A percentile compares a stretch with the other conserved stretches of the same genome.
Evolutionary conservation across 441 rosid species (phyloP).

Genomic region (Capsella rubella): DNA sequence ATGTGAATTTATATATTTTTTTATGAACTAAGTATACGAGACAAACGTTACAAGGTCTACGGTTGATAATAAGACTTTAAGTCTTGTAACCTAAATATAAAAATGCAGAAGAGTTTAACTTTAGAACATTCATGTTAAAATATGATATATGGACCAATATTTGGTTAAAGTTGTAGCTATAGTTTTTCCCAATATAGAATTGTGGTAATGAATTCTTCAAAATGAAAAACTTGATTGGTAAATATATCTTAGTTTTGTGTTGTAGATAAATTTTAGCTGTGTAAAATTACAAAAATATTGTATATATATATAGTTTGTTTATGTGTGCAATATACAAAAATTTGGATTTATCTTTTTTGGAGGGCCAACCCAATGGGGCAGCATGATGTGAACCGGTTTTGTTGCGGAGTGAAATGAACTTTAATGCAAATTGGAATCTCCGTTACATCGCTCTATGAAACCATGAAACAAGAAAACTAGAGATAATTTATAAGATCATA

Average conservation of each 20-base stretch:
- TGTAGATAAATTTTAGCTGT: neutral
- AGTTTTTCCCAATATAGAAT: neutral
- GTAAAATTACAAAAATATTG: too few relatives aligned
- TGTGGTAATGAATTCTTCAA: neutral
- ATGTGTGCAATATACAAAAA: neutral
- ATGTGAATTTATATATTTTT: too few relatives aligned
- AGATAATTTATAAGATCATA: neutral
- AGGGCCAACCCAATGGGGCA: constrained; percentile 5
- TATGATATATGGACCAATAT: neutral
- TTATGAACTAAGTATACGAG: neutral
- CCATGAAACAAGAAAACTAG: neutral
- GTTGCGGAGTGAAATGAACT: constrained; percentile 25
- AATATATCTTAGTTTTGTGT: too few relatives aligned
- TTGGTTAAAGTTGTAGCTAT: neutral
- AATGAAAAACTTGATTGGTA: neutral
- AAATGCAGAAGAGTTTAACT: neutral
- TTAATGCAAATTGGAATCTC: constrained; percentile 31
- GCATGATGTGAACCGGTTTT: constrained; percentile 29
- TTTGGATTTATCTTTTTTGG: constrained; percentile 11
- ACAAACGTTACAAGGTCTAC: neutral
- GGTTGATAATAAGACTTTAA: neutral
- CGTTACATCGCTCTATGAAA: neutral
- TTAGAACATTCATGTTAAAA: neutral
- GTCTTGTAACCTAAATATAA: neutral
- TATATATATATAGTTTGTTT: neutral